Base-by-base conservation (phyloP, 2,329 filamentous ascomycete species). In the Alternaria infectoria region DNA sequence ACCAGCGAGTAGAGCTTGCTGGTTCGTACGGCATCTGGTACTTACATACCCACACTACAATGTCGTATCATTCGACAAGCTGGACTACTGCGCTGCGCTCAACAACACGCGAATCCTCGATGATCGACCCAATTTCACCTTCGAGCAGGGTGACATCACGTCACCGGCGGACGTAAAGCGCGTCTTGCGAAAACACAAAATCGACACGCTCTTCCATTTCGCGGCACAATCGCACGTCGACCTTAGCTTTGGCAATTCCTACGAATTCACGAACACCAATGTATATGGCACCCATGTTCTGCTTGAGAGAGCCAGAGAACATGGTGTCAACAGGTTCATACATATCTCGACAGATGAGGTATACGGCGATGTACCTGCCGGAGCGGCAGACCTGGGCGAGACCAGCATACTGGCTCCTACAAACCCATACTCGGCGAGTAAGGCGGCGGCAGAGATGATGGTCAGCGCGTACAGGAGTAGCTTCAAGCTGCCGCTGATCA, bases 141-240 rank as follows among this genome's bases (percentile, higher is more conserved):
- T 95, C 77, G 91, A 92, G 78, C 89, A 92, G 76, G 92, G 92
- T 59, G 91, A 95, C 73, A 88, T 95, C 69, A 93, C 90, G 30
- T 89, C 90, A 67, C 89, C 89, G 1, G 82, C 84, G 6, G 88
- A 92, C 72, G 90, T 95, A 3, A 85, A 91, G 66, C 86, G 87
- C 70, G 92, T 89, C 75, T 86, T 95, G 74, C 86, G 90, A 77
- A 86, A 88, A 64, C 85, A 93, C 81, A 85, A 87, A 32, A 90
- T 95, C 71, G 92, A 95, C 77, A 93, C 91, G 56, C 86, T 96
- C 65, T 89, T 95, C 78, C 92, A 95, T 79, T 93, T 96, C 73
- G 92, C 92, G 4, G 92, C 92, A n/a, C 90, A 93, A 80, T 93
- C 91, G 8, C 92, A 95, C 75, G 92, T 96, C 54, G 91, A 95